phyloP scores from a whole-genome alignment of 2,329 filamentous ascomycete genomes.

The Botrytis porri region DNA sequence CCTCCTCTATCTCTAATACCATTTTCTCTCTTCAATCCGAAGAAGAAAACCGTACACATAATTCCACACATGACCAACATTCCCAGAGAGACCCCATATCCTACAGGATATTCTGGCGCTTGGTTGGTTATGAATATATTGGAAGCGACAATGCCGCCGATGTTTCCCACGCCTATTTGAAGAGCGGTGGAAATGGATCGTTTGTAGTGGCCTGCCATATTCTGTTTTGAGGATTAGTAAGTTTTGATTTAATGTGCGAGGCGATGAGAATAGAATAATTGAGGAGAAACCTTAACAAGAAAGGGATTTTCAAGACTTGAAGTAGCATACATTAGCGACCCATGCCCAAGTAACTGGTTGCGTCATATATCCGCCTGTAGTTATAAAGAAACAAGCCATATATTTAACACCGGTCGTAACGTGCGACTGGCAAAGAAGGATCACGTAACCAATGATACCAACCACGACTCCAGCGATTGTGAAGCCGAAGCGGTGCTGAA shows the following conservation, averaged over 20 bases:
- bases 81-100: not conserved
- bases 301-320: not conserved
- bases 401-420: conserved; percentile 45
- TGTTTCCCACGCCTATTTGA: conserved; percentile 23
- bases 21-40: conserved; percentile 14
- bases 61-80: conserved; percentile 5
- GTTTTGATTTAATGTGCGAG: not conserved
- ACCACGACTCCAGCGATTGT: conserved; percentile 25
- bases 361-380: conserved; percentile 39
- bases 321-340: conserved; percentile 43
- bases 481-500: conserved; percentile 27
- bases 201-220: conserved; percentile 27
- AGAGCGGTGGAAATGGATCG: not conserved
- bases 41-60: conserved; percentile 9
- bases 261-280: not conserved
- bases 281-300: too few species aligned
- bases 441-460: conserved; percentile 25
- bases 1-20: not conserved
- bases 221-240: conserved; percentile 12
- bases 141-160: conserved; percentile 8
- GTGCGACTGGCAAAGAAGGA: conserved; percentile 42
- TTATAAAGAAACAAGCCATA: conserved; percentile 41
- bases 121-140: conserved; percentile 13
- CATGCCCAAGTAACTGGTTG: conserved; percentile 44
- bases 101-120: not conserved